phyloP scores from a whole-genome alignment of 1,284 basidiomycete genomes.

The Leccinum pachyderme region DNA sequence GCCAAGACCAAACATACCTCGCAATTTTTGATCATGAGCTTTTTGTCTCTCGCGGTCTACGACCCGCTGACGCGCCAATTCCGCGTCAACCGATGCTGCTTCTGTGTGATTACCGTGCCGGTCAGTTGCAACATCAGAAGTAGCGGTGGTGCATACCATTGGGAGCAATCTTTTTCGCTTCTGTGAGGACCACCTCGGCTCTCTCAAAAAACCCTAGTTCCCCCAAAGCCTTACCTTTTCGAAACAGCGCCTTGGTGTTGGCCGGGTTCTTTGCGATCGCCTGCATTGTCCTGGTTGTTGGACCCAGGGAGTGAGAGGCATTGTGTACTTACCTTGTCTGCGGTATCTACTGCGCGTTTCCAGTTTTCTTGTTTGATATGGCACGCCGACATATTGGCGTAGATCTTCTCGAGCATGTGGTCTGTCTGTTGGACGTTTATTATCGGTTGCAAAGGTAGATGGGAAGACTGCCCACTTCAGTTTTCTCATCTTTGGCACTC shows the following conservation, averaged over 20 bases:
- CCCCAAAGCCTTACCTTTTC: constrained; percentile 75
- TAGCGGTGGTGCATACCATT: constrained; percentile 40
- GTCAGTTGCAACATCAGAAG: background rate
- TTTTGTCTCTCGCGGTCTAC: constrained; percentile 66
- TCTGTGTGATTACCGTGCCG: constrained; percentile 40
- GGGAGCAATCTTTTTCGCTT: constrained; percentile 60
- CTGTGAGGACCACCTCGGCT: constrained; percentile 59
- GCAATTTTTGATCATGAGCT: constrained; percentile 66
- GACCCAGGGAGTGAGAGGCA: background rate
- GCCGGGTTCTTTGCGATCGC: constrained; percentile 68
- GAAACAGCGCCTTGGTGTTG: constrained; percentile 75
- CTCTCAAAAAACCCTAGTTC: constrained; percentile 74
- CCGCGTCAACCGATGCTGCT: constrained; percentile 53
- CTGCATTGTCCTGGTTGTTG: constrained; percentile 34
- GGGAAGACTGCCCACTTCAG: constrained; percentile 41
- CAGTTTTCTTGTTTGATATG: constrained; percentile 76
- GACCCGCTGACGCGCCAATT: constrained; percentile 55
- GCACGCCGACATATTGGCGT: constrained; percentile 78
- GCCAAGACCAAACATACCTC: constrained; percentile 45
- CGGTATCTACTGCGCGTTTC: constrained; percentile 71
- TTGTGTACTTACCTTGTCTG: constrained; percentile 55
- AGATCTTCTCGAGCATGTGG: constrained; percentile 72
- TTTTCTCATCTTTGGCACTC: constrained; percentile 46
- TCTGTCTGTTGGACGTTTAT: constrained; percentile 50
- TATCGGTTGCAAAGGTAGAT: background rate